phyloP scores from a whole-genome alignment of 1,284 basidiomycete species.

The Ceratobasidium sp. region DNA sequence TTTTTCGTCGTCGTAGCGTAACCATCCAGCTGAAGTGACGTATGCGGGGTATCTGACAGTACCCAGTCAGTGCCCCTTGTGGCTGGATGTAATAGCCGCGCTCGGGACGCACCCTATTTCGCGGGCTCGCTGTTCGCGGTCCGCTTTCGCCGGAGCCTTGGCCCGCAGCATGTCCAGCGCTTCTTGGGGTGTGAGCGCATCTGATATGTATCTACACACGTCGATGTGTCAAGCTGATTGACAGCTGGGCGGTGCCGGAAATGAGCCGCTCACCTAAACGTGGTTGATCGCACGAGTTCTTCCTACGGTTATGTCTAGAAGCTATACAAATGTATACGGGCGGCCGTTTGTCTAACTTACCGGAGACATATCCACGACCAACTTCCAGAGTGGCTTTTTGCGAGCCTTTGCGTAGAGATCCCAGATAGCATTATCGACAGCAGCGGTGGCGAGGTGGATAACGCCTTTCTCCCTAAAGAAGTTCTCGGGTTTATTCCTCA shows the following conservation, averaged over 20 bases:
- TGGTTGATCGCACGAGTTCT: slow-evolving; percentile 85
- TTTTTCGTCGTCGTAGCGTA: slow-evolving; percentile 93
- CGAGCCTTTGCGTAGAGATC: slow-evolving; percentile 84
- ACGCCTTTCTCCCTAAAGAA: slow-evolving; percentile 64
- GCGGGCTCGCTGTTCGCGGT: slow-evolving; percentile 79
- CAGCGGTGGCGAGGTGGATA: slow-evolving; percentile 84
- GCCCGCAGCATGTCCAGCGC: slow-evolving; percentile 85
- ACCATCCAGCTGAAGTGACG: slow-evolving; percentile 94
- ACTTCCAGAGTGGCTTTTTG: slow-evolving; percentile 87
- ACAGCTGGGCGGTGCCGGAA: not conserved
- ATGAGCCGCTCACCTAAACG: slow-evolving; percentile 65
- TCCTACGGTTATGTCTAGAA: slow-evolving; percentile 64
- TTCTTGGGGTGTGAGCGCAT: slow-evolving; percentile 91
- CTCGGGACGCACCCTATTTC: slow-evolving; percentile 66
- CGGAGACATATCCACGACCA: slow-evolving; percentile 86
- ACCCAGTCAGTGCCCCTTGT: not conserved
- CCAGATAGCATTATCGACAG: slow-evolving; percentile 86
- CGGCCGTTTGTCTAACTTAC: slow-evolving; percentile 60
- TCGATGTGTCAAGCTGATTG: not conserved
- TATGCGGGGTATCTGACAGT: slow-evolving; percentile 88
- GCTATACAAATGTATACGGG: slow-evolving; percentile 15
- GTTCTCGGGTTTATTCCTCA: not conserved
- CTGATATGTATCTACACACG: slow-evolving; percentile 82
- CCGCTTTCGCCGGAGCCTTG: slow-evolving; percentile 80
- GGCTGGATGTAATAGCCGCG: slow-evolving; percentile 4